A percentile compares a stretch with the other conserved stretches of the same genome.
phyloP scores from a whole-genome alignment of 2,329 filamentous ascomycete genomes.

The Metarhizium robertsii region DNA sequence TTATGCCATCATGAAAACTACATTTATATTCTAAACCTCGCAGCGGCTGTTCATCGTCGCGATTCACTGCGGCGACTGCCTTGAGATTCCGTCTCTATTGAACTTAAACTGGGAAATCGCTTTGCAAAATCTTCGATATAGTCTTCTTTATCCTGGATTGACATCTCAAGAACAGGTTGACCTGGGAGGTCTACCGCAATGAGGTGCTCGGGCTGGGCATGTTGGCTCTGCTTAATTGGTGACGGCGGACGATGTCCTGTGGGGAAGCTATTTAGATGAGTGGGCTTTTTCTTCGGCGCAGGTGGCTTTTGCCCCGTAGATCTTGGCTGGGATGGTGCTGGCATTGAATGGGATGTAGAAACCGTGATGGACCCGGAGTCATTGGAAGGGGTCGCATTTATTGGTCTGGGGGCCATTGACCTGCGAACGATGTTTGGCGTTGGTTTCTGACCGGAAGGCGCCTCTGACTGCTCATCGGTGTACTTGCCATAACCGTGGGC shows the following conservation, averaged over 20 bases:
- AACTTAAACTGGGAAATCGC: constrained; percentile 74
- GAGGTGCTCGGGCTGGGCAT: constrained; percentile 25
- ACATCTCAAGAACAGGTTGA: constrained; percentile 45
- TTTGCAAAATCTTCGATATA: constrained; percentile 67
- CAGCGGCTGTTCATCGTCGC: constrained; percentile 10
- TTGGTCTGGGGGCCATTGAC: constrained; percentile 17
- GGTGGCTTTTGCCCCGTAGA: constrained; percentile 31
- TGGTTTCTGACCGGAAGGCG: constrained; percentile 27
- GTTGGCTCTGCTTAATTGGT: constrained; percentile 31
- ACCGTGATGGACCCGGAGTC: neutral
- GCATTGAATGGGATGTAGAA: constrained; percentile 14
- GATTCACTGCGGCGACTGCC: constrained; percentile 23
- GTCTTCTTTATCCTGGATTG: constrained; percentile 51
- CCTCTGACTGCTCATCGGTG: constrained; percentile 45
- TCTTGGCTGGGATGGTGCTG: constrained; percentile 13
- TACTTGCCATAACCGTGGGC: constrained; percentile 87
- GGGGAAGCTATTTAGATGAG: constrained; percentile 47
- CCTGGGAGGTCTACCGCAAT: constrained; percentile 37
- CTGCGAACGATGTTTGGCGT: constrained; percentile 42
- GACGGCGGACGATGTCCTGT: constrained; percentile 34
- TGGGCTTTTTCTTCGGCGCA: constrained; percentile 53
- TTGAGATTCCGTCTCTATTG: constrained; percentile 77
- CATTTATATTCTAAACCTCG: constrained; percentile 3
- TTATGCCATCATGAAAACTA: constrained; percentile 7
- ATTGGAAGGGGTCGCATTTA: neutral